phyloP scores from a whole-genome alignment of 306 rosid species.

The Calophaca sinica region DNA sequence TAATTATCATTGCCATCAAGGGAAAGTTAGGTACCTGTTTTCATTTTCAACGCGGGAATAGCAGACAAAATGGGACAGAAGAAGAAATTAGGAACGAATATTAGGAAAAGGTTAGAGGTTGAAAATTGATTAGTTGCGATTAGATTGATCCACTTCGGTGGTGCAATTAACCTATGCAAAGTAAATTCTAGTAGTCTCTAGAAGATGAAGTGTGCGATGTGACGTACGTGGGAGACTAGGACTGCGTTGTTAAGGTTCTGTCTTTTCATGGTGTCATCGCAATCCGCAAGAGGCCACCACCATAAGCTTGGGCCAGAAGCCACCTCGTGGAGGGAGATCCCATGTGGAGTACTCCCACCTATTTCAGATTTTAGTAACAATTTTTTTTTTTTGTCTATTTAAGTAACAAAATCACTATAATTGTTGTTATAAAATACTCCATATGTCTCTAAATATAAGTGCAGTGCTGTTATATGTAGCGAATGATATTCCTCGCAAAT shows the following conservation, averaged over 20 bases:
- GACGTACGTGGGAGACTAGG: conserved; percentile 20
- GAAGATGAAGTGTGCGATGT: conserved; percentile 28
- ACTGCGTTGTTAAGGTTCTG: not conserved
- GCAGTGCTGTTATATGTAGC: too few species aligned
- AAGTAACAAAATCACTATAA: too few species aligned
- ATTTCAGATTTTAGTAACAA: too few species aligned
- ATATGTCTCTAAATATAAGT: too few species aligned
- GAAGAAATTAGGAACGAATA: not conserved
- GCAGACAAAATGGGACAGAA: not conserved
- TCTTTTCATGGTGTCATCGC: not conserved
- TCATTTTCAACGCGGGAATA: conserved; percentile 34
- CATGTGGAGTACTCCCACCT: too few species aligned
- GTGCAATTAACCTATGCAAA: not conserved
- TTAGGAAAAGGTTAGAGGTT: not conserved
- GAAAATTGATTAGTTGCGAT: not conserved
- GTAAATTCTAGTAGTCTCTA: not conserved
- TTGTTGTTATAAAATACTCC: too few species aligned
- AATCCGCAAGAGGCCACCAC: not conserved
- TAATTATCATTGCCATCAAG: conserved; percentile 3
- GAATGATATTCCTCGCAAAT: too few species aligned
- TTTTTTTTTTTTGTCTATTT: too few species aligned
- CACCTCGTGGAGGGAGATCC: too few species aligned
- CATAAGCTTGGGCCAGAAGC: not conserved
- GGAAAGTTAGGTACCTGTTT: conserved; percentile 24
- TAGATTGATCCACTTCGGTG: conserved; percentile 4